phyloP scores from a whole-genome alignment of 2,329 filamentous ascomycete genomes.

The Stagonosporopsis chrysanthemi region DNA sequence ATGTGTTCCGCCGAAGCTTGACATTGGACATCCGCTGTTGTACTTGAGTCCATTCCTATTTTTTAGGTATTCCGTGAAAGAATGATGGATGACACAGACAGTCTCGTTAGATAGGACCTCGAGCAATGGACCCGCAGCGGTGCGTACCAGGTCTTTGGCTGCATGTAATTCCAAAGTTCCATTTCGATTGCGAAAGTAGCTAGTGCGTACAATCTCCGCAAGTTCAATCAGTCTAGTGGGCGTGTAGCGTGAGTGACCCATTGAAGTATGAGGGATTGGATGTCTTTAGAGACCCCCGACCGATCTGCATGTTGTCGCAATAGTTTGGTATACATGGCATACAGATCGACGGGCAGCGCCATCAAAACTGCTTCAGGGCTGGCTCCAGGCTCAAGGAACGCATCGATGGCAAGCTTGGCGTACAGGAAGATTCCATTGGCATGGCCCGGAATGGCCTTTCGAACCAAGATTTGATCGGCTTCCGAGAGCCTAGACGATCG shows the following conservation, averaged over 20 bases:
- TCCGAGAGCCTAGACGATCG: conserved; percentile 2
- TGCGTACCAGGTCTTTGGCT: conserved; percentile 43
- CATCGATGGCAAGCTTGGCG: conserved; percentile 55
- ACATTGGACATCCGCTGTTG: conserved; percentile 14
- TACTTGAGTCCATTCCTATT: conserved; percentile 7
- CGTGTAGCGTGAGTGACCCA: conserved; percentile 54
- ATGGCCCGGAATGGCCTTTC: conserved; percentile 44
- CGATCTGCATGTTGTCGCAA: conserved; percentile 48
- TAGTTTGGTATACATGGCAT: conserved; percentile 52
- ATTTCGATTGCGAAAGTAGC: background rate
- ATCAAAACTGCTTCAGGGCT: conserved; percentile 37
- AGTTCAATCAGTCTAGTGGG: conserved; percentile 56
- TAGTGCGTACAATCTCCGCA: conserved; percentile 36
- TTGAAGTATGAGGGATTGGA: conserved; percentile 52
- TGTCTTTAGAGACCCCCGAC: conserved; percentile 38
- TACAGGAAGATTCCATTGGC: conserved; percentile 58
- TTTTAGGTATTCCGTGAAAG: conserved; percentile 57
- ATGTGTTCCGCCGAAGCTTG: conserved; percentile 20
- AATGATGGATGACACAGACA: conserved; percentile 57
- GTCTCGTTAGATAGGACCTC: conserved; percentile 57
- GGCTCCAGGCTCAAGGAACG: conserved; percentile 36
- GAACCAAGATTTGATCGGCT: conserved; percentile 15
- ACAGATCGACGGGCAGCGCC: conserved; percentile 48
- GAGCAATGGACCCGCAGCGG: conserved; percentile 53
- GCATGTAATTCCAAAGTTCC: background rate